Conservation (phyloP, 345 rosid species). For the Excoecaria cochinchinensis region DNA sequence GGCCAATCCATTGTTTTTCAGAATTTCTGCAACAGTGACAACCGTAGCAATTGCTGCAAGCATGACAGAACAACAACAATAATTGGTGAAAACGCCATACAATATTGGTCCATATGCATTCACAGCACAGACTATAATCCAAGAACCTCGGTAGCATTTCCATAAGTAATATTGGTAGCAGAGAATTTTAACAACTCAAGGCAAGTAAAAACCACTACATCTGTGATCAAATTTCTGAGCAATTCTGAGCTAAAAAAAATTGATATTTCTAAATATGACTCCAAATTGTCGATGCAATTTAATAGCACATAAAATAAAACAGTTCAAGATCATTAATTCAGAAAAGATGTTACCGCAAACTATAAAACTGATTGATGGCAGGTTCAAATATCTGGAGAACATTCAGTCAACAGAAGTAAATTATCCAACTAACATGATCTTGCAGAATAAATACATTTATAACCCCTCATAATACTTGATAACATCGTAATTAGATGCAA, state of each 20-base stretch:
- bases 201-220: not conserved
- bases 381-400: not conserved
- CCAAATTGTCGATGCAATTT: not conserved
- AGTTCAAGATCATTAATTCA: not conserved
- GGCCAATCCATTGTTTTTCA: slow-evolving; percentile 86
- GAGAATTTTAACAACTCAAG: not conserved
- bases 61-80: not conserved
- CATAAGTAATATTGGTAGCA: not conserved
- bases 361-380: too few relatives aligned
- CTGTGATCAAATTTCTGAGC: too few relatives aligned
- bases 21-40: slow-evolving; percentile 78
- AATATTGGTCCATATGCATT: not conserved
- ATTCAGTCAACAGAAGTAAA: not conserved
- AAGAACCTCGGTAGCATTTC: not conserved
- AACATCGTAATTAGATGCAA: not conserved
- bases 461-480: not conserved
- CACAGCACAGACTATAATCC: not conserved
- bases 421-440: not conserved
- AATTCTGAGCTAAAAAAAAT: not conserved
- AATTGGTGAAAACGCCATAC: not conserved
- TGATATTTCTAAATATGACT: not conserved
- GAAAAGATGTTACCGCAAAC: not conserved
- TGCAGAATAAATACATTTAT: not conserved
- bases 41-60: slow-evolving; percentile 82
- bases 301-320: not conserved